These are phyloP conservation scores for Xylaria sp. DNA, from an alignment of 2,329 filamentous ascomycete genomes.

Conservation along the genomic window DNA sequence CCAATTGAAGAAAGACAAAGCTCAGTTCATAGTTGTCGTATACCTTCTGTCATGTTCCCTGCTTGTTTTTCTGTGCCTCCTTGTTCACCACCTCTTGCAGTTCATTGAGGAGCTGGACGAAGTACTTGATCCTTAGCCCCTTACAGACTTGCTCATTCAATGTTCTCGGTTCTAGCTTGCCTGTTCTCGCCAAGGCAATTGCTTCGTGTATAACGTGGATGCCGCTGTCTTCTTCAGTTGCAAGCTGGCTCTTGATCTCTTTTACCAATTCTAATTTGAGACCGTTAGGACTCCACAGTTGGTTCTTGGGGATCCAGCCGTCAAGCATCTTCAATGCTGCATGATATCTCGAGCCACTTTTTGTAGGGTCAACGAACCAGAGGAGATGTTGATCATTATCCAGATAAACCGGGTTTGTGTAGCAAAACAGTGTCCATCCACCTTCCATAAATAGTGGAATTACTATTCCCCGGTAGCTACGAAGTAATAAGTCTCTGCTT, in stretches of 20 bases:
- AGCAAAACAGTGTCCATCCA: slow-evolving; percentile 16
- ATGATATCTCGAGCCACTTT: background rate
- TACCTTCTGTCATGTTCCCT: background rate
- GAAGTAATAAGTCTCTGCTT: slow-evolving; percentile 2
- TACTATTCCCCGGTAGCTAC: slow-evolving; percentile 1
- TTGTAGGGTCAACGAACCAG: slow-evolving; percentile 1
- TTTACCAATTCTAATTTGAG: background rate
- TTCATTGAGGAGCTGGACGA: slow-evolving; percentile 29
- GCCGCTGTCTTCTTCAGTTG: slow-evolving; percentile 21
- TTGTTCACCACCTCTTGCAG: slow-evolving; percentile 25
- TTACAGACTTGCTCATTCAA: slow-evolving; percentile 25
- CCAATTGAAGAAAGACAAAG: background rate
- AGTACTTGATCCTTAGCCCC: slow-evolving; percentile 34
- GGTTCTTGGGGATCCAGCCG: background rate
- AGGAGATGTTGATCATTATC: background rate
- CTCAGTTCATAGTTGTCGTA: background rate
- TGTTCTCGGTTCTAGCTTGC: slow-evolving; percentile 26
- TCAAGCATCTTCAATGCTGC: background rate
- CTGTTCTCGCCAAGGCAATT: slow-evolving; percentile 27
- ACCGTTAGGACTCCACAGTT: background rate
- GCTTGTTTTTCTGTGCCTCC: background rate
- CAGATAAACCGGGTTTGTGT: background rate
- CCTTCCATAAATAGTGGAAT: slow-evolving; percentile 16
- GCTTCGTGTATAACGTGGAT: slow-evolving; percentile 37
- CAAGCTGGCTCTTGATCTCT: background rate